phyloP scores from a whole-genome alignment of 257 asterid species.

The Solanum arcanum region DNA sequence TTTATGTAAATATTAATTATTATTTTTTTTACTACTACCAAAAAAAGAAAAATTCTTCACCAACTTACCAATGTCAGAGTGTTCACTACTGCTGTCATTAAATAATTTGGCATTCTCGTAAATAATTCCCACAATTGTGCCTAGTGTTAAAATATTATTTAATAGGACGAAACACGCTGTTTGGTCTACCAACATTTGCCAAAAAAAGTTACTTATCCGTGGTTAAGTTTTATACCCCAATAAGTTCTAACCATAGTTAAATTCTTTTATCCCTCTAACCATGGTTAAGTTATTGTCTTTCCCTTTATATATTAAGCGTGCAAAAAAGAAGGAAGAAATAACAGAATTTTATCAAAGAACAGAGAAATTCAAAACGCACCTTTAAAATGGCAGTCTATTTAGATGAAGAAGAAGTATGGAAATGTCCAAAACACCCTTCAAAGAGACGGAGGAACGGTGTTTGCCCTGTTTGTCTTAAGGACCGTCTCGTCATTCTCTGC shows the following conservation, averaged over 20 bases:
- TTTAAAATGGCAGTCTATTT: slow-evolving; percentile 28
- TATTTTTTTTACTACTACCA: too few relatives aligned
- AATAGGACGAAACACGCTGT: background rate
- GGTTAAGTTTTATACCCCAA: background rate
- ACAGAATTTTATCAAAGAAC: background rate
- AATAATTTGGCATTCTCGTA: background rate
- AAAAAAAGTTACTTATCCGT: background rate
- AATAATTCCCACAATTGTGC: background rate
- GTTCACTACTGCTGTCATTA: background rate
- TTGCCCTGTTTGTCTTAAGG: slow-evolving; percentile 78
- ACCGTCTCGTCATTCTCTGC: slow-evolving; percentile 61
- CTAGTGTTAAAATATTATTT: background rate
- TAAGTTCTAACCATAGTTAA: background rate
- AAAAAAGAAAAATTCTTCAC: background rate
- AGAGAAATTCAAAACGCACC: background rate
- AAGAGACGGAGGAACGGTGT: slow-evolving; percentile 61
- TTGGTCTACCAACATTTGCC: background rate
- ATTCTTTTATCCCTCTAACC: background rate
- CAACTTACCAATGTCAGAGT: background rate
- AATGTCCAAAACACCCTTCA: slow-evolving; percentile 72
- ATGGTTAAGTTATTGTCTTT: background rate
- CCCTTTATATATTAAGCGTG: background rate
- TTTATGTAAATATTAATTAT: too few relatives aligned
- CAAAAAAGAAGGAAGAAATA: background rate
- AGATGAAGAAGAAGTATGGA: slow-evolving; percentile 59